Conservation (phyloP, 306 rosid species). For the Cucumis cinereus region DNA sequence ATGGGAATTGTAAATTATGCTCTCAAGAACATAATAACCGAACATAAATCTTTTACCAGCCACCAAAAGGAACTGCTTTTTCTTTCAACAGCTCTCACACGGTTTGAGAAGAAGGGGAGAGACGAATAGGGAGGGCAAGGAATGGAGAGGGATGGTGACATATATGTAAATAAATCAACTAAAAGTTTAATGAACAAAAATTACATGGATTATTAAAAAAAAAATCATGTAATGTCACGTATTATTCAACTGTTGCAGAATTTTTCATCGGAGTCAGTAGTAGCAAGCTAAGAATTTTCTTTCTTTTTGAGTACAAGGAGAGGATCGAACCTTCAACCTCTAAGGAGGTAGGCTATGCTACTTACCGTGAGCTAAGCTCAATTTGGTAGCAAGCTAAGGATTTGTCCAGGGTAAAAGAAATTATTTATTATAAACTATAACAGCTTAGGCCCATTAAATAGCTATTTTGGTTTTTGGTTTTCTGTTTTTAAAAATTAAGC, state of each 20-base stretch:
- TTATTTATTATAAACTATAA: not conserved
- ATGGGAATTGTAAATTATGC: no score
- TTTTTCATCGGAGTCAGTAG: not conserved
- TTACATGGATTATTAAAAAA: no score
- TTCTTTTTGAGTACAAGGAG: no score
- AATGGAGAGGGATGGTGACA: no score
- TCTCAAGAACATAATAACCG: not conserved
- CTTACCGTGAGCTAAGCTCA: no score
- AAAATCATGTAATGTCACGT: not conserved
- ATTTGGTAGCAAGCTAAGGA: not conserved
- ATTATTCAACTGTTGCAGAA: not conserved
- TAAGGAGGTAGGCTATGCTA: no score
- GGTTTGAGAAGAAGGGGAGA: not conserved
- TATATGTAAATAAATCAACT: no score
- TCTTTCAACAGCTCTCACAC: not conserved
- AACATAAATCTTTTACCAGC: not conserved
- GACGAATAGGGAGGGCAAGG: not conserved
- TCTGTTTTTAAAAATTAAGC: no score
- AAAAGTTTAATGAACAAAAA: no score
- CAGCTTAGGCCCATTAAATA: not conserved
- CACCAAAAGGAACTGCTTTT: not conserved
- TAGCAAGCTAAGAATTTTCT: no score
- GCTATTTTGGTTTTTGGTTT: not conserved
- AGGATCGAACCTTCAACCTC: no score
- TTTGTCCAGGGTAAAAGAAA: not conserved